Percentiles rank a stretch among this genome's conserved stretches.
Conservation (phyloP, 306 rosid genomes). For the Prunus padus region DNA sequence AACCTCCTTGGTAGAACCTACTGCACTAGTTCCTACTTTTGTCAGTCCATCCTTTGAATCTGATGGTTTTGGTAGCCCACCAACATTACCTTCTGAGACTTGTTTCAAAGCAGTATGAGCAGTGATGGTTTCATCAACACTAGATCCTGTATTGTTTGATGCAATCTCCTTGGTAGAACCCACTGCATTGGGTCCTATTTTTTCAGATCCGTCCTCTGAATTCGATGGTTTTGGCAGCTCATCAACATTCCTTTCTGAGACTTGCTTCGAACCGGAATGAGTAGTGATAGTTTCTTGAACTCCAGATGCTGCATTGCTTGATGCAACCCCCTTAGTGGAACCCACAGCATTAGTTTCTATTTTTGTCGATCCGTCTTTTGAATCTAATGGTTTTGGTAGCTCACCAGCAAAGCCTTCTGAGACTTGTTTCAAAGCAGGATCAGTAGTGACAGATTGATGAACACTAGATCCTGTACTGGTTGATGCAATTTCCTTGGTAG, state of each 20-base stretch:
- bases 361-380: not conserved
- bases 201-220: constrained; percentile 21
- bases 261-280: constrained; percentile 23
- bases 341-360: constrained; percentile 28
- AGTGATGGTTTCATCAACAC: not conserved
- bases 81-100: not conserved
- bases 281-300: constrained; percentile 19
- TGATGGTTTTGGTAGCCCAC: not conserved
- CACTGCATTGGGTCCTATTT: constrained; percentile 32
- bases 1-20: not conserved
- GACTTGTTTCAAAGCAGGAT: not conserved
- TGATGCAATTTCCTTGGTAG: constrained; percentile 26
- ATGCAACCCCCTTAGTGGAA: not conserved
- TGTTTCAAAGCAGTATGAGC: not conserved
- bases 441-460: not conserved
- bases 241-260: constrained; percentile 32
- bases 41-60: not conserved
- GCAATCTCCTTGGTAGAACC: constrained; percentile 31
- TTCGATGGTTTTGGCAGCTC: constrained; percentile 34
- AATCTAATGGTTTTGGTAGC: not conserved
- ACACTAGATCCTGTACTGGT: not conserved
- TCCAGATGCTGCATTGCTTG: constrained; percentile 17
- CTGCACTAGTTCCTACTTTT: not conserved
- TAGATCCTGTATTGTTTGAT: not conserved
- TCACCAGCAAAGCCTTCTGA: not conserved